These are phyloP conservation scores for Echites panduratus DNA, from an alignment of 257 asterid species.

Conservation along the genomic window DNA sequence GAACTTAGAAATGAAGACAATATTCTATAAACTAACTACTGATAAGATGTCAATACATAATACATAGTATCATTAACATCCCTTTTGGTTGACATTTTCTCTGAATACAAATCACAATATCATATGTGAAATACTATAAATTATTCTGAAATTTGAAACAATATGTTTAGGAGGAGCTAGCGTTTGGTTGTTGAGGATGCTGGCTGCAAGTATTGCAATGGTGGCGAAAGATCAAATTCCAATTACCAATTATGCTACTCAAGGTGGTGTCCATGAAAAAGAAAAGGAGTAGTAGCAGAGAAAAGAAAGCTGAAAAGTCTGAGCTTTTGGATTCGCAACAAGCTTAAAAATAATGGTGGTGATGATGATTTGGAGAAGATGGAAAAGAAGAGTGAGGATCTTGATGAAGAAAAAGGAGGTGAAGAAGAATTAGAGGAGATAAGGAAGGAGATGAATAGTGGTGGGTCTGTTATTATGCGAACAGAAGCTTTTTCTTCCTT, in stretches of 20 bases:
- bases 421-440: slow-evolving; percentile 25
- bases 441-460: slow-evolving; percentile 30
- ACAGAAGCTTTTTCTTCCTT: slow-evolving; percentile 47
- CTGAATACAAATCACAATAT: too few species aligned
- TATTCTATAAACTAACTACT: too few species aligned
- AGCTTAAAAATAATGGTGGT: slow-evolving; percentile 8
- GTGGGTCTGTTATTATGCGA: slow-evolving; percentile 83
- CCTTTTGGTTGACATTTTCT: too few species aligned
- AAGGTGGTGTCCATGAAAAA: slow-evolving; percentile 8
- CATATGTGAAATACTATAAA: too few species aligned
- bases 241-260: not conserved
- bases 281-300: slow-evolving; percentile 12
- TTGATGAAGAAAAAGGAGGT: slow-evolving; percentile 20
- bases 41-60: too few species aligned
- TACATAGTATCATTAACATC: too few species aligned
- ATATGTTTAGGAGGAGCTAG: too few species aligned
- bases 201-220: not conserved
- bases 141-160: too few species aligned
- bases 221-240: slow-evolving; percentile 18
- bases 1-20: too few species aligned
- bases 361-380: slow-evolving; percentile 16
- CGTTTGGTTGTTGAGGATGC: too few species aligned
- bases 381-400: slow-evolving; percentile 21
- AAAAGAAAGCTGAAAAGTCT: slow-evolving; percentile 3
- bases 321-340: not conserved